Percentiles rank a stretch among this genome's conserved stretches.
These are phyloP conservation scores for Rhizopogon rudus DNA, from an alignment of 768 basidiomycete species.

Conservation along the genomic window DNA sequence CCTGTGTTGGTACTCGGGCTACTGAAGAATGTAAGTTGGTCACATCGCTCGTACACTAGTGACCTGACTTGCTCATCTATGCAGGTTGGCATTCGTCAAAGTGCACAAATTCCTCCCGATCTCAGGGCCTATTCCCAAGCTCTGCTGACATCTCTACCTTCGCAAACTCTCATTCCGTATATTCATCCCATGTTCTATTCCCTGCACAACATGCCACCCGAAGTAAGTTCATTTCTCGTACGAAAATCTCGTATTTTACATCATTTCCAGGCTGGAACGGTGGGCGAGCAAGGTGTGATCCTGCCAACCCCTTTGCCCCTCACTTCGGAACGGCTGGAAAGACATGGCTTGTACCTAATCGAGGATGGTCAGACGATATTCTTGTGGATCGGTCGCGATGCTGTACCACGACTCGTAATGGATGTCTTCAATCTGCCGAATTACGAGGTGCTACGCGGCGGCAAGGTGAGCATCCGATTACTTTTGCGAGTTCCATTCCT, in stretches of 20 bases:
- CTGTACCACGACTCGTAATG: slow-evolving; percentile 90
- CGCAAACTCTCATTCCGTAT: slow-evolving; percentile 89
- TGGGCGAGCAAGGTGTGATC: slow-evolving; percentile 85
- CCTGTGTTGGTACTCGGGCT: slow-evolving; percentile 87
- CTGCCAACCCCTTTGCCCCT: slow-evolving; percentile 85
- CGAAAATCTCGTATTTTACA: not conserved
- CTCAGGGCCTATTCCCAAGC: slow-evolving; percentile 94
- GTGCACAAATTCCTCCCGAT: slow-evolving; percentile 95
- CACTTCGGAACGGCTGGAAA: slow-evolving; percentile 91
- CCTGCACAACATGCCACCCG: slow-evolving; percentile 92
- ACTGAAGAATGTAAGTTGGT: slow-evolving; percentile 78
- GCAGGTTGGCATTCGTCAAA: slow-evolving; percentile 92
- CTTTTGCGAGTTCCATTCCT: not conserved
- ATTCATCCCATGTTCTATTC: slow-evolving; percentile 95
- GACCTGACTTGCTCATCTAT: not conserved
- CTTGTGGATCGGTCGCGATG: slow-evolving; percentile 97
- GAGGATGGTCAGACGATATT: slow-evolving; percentile 98
- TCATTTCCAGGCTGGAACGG: slow-evolving; percentile 69
- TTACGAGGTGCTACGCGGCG: slow-evolving; percentile 87
- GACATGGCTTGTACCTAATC: slow-evolving; percentile 94
- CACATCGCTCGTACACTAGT: not conserved
- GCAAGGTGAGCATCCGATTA: slow-evolving; percentile 60
- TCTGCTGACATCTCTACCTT: slow-evolving; percentile 84
- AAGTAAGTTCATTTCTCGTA: slow-evolving; percentile 43
- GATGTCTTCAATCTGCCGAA: slow-evolving; percentile 91